Evolutionary conservation across 2,329 filamentous ascomycete genomes (phyloP), one percentile per base, ranked within the genome.

Genomic region (Sporothrix globosa): DNA sequence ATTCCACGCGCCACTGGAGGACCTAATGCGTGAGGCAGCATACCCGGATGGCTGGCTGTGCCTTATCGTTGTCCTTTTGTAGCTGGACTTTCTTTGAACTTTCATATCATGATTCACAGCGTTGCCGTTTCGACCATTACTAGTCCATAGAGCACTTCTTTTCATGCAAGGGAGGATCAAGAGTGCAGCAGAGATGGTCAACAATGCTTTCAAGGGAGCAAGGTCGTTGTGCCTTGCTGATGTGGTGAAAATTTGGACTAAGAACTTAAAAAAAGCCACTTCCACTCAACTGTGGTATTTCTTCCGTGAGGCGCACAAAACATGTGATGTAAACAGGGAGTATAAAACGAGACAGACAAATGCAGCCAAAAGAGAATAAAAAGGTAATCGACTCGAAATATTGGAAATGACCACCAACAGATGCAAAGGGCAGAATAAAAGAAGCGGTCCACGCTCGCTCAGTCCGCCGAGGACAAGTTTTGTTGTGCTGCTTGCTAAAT

Each of bases 1-100:
- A 0, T 91, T 98, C 82, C 81, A 83, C 71, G 91, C 93, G 1
- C 90, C 90, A 30, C 80, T 99, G 21, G 91, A 93, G 76, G 95
- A 97, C 61, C 79, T 99, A 71, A 91, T 96, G 81, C 86, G 89
- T 70, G 91, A 91, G 76, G 91, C 92, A 4, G 89, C 92, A 1
- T 98, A 97, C 82, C 89, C 93, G 0, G 96, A 99, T 80, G 96
- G 96, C 0, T 99, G 94, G 91, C 80, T 97, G 34, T 92, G 93
- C 79, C 80, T 97, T 54, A 91, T 93, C 68, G 87, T 97, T 5
- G 85, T 90, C 24, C 90, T 96, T 21, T 53, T 67, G 9, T 65
- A 48, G 14, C 13, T 21, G 4, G 39, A 14, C 58, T 4, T 13
- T 61, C 44, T 5, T 44, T 10, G 9, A 10, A 1, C 4, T 30